These are phyloP conservation scores for Cystobasidium slooffiae DNA, from an alignment of 1,284 basidiomycete genomes.

Conservation along the genomic window DNA sequence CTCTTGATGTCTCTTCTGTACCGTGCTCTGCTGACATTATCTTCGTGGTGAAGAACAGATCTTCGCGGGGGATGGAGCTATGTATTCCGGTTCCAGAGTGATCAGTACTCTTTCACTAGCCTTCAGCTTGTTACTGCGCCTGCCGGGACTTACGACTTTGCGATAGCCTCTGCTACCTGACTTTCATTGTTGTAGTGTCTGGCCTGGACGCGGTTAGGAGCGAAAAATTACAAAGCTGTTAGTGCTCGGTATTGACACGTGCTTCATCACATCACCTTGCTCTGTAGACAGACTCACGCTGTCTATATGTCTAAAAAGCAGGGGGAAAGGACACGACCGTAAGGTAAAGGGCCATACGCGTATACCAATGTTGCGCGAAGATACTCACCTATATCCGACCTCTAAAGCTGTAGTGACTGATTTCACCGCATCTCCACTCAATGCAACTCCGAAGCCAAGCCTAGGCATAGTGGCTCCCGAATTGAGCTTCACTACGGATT, in stretches of 20 bases:
- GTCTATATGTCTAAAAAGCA: conserved; percentile 39
- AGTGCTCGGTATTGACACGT: not conserved
- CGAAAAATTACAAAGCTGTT: not conserved
- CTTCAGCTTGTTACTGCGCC: not conserved
- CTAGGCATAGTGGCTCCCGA: conserved; percentile 11
- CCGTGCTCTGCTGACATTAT: conserved; percentile 39
- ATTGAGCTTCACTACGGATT: conserved; percentile 25
- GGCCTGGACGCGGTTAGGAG: not conserved
- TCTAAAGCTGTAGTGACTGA: conserved; percentile 22
- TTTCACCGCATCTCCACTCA: not conserved
- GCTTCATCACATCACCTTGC: not conserved
- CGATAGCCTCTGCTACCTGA: conserved; percentile 36
- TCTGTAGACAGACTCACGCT: not conserved
- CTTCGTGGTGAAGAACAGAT: conserved; percentile 39
- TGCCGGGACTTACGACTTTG: not conserved
- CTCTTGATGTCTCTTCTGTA: conserved; percentile 21
- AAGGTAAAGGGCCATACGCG: no score
- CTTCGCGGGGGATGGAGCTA: conserved; percentile 3
- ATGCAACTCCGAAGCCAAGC: conserved; percentile 15
- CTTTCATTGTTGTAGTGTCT: conserved; percentile 36
- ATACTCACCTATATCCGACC: conserved; percentile 34
- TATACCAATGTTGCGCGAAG: no score
- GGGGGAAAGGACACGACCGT: no score
- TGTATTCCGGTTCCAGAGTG: not conserved
- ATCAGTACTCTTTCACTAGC: not conserved